Evolutionary conservation across 441 rosid species (phyloP), one percentile per base, ranked within the genome.

Genomic region (Omphalea diandra): DNA sequence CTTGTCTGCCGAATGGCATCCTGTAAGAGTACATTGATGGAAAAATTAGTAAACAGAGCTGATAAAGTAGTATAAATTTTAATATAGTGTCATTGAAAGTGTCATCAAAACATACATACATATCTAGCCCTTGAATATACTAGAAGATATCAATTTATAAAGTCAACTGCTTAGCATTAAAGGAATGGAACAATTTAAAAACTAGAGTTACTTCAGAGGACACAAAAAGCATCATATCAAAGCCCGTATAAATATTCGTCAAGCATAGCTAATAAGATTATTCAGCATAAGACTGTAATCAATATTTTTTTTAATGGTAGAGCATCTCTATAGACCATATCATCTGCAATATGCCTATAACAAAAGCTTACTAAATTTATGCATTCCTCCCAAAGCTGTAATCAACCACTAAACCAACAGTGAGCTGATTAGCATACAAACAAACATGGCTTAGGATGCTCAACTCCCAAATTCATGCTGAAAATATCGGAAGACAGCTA

Each of bases 1-100:
- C 78, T 77, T 87, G 94, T 72, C 81, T 80, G 75, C 74, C 85
- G 55, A 83, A 75, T 49, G 87, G 83, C 76, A 81, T 77, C 90
- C 99, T 93, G 91, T 68, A 83, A 78, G 52, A 74, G 67, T 57
- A 60, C 49, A 75, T 44, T 33, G 46, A 66, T 5, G 56, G n/a
- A 54, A 22, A 59, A 61, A 44, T 75, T 57, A 60, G 3, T 69
- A 49, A 47, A 59, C 52, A 71, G 49, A 71, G 17, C 56, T 10
- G 33, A 74, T 52, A 71, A 59, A 68, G 70, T 54, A 29, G 24
- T 1, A 61, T 9, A 22, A 47, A 40, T 50, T 54, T n/a, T 58
- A 17, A 33, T 47, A n/a, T 26, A 47, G 20, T 52, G 18, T 17
- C 61, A 66, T 15, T 2, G 0, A 33, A 47, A n/a, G n/a, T n/a